phyloP scores from a whole-genome alignment of 345 rosid genomes.

The Geranium brycei region DNA sequence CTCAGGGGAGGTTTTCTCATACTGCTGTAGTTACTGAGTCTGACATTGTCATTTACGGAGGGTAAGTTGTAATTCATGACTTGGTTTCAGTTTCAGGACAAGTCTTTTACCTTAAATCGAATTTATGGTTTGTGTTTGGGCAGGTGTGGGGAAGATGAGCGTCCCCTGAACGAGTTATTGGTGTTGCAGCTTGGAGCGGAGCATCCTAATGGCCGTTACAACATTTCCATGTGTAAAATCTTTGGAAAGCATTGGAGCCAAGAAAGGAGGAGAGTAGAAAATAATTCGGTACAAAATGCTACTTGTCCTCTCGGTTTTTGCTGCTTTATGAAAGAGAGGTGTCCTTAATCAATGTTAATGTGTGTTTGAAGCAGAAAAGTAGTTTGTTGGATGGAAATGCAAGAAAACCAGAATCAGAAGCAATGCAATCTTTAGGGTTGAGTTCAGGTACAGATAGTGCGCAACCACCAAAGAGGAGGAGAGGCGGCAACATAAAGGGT shows the following conservation, averaged over 20 bases:
- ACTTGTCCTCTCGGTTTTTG: constrained; percentile 1
- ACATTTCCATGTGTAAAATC: constrained; percentile 25
- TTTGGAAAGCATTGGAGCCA: constrained; percentile 36
- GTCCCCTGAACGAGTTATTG: constrained; percentile 51
- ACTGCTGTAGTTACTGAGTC: constrained; percentile 36
- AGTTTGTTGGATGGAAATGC: too few relatives aligned
- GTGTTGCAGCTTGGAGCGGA: constrained; percentile 40
- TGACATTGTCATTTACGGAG: constrained; percentile 51
- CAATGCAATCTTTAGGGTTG: too few relatives aligned
- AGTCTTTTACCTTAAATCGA: not conserved
- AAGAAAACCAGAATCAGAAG: too few relatives aligned
- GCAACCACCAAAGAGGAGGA: constrained; percentile 22
- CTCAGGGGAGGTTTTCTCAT: constrained; percentile 73
- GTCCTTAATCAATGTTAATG: not conserved
- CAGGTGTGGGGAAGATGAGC: constrained; percentile 74
- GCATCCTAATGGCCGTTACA: constrained; percentile 21
- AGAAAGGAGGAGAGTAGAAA: constrained; percentile 26
- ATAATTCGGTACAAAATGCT: constrained; percentile 16
- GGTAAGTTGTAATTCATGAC: constrained; percentile 17
- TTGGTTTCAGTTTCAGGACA: not conserved
- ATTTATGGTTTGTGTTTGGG: not conserved
- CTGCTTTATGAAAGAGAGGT: not conserved
- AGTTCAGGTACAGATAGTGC: constrained; percentile 19
- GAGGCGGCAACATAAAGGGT: constrained; percentile 13
- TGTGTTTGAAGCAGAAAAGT: too few relatives aligned